These are phyloP conservation scores for Russula sp. DNA, from an alignment of 768 basidiomycete species.

Conservation along the genomic window DNA sequence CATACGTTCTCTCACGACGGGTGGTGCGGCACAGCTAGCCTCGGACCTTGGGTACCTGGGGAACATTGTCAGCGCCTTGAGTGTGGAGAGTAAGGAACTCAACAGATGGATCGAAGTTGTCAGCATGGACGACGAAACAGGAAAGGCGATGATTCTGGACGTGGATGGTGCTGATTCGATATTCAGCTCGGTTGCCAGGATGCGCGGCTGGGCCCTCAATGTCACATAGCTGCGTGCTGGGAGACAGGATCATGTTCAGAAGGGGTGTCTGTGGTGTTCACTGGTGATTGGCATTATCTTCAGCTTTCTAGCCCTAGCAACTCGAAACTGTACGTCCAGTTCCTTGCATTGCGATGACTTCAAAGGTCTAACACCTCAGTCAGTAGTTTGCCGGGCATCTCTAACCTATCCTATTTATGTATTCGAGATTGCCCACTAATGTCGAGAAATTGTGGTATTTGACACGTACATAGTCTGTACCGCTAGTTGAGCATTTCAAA, in stretches of 20 bases:
- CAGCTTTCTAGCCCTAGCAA: neutral
- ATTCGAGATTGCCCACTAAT: neutral
- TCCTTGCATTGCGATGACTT: no score
- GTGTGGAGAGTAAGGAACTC: conserved; percentile 80
- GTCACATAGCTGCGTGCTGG: neutral
- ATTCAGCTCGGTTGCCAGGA: conserved; percentile 16
- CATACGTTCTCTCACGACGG: conserved; percentile 57
- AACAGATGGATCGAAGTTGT: conserved; percentile 74
- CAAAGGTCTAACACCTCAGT: neutral
- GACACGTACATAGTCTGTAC: neutral
- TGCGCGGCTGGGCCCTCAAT: conserved; percentile 17
- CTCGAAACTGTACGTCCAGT: neutral
- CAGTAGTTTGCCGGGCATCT: no score
- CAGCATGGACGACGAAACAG: conserved; percentile 51
- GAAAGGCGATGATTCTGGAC: conserved; percentile 13
- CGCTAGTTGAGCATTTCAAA: neutral
- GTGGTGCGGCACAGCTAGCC: conserved; percentile 78
- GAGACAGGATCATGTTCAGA: neutral
- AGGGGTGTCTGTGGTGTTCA: neutral
- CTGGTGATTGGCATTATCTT: neutral
- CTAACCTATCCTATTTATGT: neutral
- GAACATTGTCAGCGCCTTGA: conserved; percentile 87
- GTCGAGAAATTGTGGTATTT: neutral
- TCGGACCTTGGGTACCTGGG: conserved; percentile 87
- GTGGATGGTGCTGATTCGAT: conserved; percentile 20